These are phyloP conservation scores for Phytophthora sp. DNA, from an alignment of 352 stramenopile species.

Conservation along the genomic window DNA sequence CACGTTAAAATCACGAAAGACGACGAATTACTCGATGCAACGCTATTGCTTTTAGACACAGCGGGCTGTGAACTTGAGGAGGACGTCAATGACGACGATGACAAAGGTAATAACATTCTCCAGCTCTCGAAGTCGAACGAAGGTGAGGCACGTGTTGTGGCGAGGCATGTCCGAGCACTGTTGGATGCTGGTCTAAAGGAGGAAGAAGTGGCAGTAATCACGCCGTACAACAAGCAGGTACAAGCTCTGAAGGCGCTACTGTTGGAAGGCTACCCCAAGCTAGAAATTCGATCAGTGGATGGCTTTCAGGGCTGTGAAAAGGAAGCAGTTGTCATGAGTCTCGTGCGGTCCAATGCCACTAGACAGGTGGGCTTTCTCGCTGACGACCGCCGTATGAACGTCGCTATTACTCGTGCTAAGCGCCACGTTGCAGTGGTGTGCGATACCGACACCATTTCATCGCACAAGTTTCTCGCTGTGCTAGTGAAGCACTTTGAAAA, in stretches of 20 bases:
- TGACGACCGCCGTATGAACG: slow-evolving; percentile 97
- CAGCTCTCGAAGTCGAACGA: slow-evolving; percentile 80
- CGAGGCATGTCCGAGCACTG: slow-evolving; percentile 87
- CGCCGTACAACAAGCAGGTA: slow-evolving; percentile 98
- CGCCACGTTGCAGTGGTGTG: slow-evolving; percentile 95
- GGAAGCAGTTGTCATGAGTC: slow-evolving; percentile 97
- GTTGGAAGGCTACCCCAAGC: slow-evolving; percentile 58
- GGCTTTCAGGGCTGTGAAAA: slow-evolving; percentile 98
- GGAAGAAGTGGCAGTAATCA: slow-evolving; percentile 97
- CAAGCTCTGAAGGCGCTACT: slow-evolving; percentile 91
- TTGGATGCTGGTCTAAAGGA: slow-evolving; percentile 83
- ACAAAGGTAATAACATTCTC: slow-evolving; percentile 22
- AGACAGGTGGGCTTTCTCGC: slow-evolving; percentile 95
- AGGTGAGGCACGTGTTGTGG: slow-evolving; percentile 78
- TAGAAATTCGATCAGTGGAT: slow-evolving; percentile 96
- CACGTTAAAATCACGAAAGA: slow-evolving; percentile 65
- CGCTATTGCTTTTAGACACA: slow-evolving; percentile 94
- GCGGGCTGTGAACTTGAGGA: slow-evolving; percentile 94
- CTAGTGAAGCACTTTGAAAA: slow-evolving; percentile 94
- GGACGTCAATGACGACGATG: slow-evolving; percentile 41
- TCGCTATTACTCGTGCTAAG: slow-evolving; percentile 96
- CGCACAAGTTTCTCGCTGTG: slow-evolving; percentile 91
- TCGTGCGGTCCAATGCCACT: slow-evolving; percentile 94
- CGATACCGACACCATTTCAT: slow-evolving; percentile 94
- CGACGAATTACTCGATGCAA: slow-evolving; percentile 70